phyloP scores from a whole-genome alignment of 306 rosid species.

The Quercus robur region DNA sequence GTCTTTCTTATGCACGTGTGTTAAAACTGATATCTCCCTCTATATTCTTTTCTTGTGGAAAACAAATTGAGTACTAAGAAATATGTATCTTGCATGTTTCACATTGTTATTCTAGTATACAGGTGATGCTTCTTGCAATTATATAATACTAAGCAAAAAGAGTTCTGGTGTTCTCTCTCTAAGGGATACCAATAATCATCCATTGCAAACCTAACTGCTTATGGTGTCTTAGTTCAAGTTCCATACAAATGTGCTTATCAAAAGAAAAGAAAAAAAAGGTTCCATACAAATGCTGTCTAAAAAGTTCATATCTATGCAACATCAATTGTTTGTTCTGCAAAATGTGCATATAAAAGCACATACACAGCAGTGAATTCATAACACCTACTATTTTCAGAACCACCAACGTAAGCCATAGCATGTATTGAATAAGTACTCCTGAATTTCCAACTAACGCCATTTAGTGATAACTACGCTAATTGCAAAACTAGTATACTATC shows the following conservation, averaged over 20 bases:
- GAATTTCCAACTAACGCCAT: background rate
- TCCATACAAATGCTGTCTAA: background rate
- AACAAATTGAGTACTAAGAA: background rate
- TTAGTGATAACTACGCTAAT: background rate
- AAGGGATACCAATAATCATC: too few relatives aligned
- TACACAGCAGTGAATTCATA: background rate
- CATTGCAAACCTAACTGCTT: background rate
- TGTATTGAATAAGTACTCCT: background rate
- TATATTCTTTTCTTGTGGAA: background rate
- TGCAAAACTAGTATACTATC: background rate
- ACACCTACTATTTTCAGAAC: background rate
- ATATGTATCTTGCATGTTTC: background rate
- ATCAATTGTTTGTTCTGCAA: background rate
- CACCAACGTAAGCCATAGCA: background rate
- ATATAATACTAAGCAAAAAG: background rate
- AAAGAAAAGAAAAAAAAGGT: too few relatives aligned
- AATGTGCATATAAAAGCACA: background rate
- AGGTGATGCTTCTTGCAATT: background rate
- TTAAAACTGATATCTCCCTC: background rate
- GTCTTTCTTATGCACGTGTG: background rate
- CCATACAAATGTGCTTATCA: background rate
- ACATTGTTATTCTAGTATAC: background rate
- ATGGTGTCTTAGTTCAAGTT: background rate
- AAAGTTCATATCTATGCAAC: background rate
- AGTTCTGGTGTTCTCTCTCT: background rate